Percentiles rank a stretch among this genome's conserved stretches.
These are phyloP conservation scores for Rhododendron vialii DNA, from an alignment of 148 eudicot species.

Conservation along the genomic window DNA sequence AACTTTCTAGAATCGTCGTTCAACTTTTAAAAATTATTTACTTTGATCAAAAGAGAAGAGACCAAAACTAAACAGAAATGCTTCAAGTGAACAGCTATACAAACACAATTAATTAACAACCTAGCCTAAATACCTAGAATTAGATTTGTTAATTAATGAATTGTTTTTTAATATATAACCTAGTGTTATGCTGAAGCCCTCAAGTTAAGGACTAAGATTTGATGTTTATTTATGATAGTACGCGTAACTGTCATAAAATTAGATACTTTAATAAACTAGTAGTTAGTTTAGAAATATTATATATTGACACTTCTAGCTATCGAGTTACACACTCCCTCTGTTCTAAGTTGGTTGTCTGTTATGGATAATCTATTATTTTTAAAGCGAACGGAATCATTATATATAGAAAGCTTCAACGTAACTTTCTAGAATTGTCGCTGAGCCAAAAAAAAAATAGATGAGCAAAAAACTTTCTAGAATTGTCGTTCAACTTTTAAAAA, in stretches of 20 bases:
- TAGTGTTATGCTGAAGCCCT: too few relatives aligned
- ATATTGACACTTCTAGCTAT: neutral
- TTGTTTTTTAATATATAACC: too few relatives aligned
- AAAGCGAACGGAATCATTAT: neutral
- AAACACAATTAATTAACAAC: too few relatives aligned
- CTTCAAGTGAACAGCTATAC: too few relatives aligned
- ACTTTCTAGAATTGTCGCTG: neutral
- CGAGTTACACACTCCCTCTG: neutral
- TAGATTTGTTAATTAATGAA: too few relatives aligned
- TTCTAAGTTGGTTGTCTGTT: neutral
- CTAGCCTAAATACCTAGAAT: too few relatives aligned
- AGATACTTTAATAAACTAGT: too few relatives aligned
- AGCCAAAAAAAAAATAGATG: neutral
- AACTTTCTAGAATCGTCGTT: neutral
- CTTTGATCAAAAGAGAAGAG: neutral
- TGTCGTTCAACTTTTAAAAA: neutral
- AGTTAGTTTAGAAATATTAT: neutral
- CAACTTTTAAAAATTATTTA: neutral
- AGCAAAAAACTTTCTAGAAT: neutral
- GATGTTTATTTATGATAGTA: too few relatives aligned
- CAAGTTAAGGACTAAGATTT: too few relatives aligned
- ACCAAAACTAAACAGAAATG: neutral
- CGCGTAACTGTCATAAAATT: neutral
- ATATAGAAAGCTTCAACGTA: neutral
- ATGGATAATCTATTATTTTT: neutral